phyloP scores from a whole-genome alignment of 73 alveolate genomes.

The Halteria grandinella region DNA sequence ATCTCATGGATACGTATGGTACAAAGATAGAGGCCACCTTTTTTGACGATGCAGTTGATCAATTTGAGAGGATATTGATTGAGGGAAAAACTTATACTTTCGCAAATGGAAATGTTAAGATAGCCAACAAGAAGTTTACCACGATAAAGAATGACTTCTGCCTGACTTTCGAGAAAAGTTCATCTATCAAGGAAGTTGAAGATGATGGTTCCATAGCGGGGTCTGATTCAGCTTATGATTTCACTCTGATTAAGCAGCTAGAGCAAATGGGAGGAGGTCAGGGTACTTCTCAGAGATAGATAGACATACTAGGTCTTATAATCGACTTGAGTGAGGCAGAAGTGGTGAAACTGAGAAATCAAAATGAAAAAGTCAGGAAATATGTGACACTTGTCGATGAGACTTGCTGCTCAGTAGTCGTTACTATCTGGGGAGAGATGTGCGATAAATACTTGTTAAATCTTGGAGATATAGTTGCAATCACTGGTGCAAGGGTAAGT shows the following conservation, averaged over 20 bases:
- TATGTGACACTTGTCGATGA: constrained; percentile 21
- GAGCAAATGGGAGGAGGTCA: too few relatives aligned
- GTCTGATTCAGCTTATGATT: too few relatives aligned
- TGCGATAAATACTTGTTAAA: neutral
- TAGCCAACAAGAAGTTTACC: constrained; percentile 80
- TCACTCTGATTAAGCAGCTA: too few relatives aligned
- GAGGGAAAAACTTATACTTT: constrained; percentile 79
- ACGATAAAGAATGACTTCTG: constrained; percentile 80
- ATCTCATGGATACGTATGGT: constrained; percentile 77
- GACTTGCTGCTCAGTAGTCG: constrained; percentile 1
- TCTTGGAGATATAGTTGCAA: constrained; percentile 58
- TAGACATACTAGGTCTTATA: constrained; percentile 16
- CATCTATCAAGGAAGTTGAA: constrained; percentile 58
- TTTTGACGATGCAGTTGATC: constrained; percentile 81
- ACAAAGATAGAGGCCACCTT: constrained; percentile 79
- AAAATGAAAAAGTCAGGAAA: constrained; percentile 2
- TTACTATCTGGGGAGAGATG: constrained; percentile 46
- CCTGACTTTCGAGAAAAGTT: constrained; percentile 70
- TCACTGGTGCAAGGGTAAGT: constrained; percentile 66
- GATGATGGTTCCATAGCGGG: constrained; percentile 74
- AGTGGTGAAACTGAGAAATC: constrained; percentile 15
- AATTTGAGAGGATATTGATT: constrained; percentile 63
- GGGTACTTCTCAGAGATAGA: too few relatives aligned
- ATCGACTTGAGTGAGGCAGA: constrained; percentile 11
- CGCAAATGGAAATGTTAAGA: constrained; percentile 74